Evolutionary conservation across 2,329 filamentous ascomycete species (phyloP), one percentile per base, ranked within the genome.

Genomic region (Epichloe bromicola): DNA sequence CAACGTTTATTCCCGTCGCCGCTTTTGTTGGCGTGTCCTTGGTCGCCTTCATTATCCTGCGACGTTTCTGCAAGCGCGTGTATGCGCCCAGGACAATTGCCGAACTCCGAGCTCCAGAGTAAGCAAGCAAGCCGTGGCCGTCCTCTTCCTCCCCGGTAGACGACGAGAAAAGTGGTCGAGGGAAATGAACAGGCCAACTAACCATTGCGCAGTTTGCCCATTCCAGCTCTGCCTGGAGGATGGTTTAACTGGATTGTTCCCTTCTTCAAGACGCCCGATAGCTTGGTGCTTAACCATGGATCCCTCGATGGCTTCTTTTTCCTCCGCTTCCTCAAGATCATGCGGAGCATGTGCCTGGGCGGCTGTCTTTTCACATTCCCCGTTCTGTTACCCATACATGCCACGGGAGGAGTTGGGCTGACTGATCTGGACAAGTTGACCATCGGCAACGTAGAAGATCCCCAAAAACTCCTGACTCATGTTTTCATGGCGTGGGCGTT

Each of bases 281-380:
- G 82, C 40, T 88, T 87, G 61, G 80, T 90, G 26, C 79, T 97
- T 20, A 87, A 93, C 61, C 88, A 95, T 70, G 88, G 91, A 64
- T 94, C 89, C 0, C 79, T 98, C 55, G 91, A 98, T 65, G 86
- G 86, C 34, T 97, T 91, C 67, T 81, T 97, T 48, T 88, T 94
- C 65, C 74, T 97, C 30, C 88, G 91, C 37, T 95, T 69, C 50
- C 60, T 71, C 51, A 70, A 69, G 45, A 61, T 91, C 62, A 70
- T 97, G 56, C 88, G 89, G 62, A 84, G 84, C 53, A 85, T 94
- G 57, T 90, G 85, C 68, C 78, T 97, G 44, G 83, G 91, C 10
- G 93, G 93, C 52, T 87, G 83, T 61, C 72, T 78, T 58, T 83
- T 97, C 53, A 90, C 88, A 17, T 95, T 87, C 83, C 91, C 93